phyloP scores from a whole-genome alignment of 805 yeast species.

The Sugiyamaella valdiviana region DNA sequence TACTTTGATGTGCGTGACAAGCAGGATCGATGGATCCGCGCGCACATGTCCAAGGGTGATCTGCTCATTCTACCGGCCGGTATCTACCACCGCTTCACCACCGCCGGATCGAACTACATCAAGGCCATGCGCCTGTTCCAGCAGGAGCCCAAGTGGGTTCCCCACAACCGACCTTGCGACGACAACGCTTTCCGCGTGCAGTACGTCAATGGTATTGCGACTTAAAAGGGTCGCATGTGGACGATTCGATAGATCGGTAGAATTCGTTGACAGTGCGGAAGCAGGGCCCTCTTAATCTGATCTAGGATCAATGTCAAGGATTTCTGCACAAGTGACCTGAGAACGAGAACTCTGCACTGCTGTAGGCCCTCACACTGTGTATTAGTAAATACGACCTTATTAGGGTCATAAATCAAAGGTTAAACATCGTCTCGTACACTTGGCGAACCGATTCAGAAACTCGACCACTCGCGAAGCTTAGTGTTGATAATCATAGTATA shows the following conservation, averaged over 20 bases:
- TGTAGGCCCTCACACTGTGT: too few species aligned
- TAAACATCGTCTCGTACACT: too few species aligned
- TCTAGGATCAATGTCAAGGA: too few species aligned
- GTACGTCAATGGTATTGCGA: constrained; percentile 35
- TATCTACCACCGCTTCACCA: constrained; percentile 86
- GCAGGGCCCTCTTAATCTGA: too few species aligned
- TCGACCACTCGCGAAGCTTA: too few species aligned
- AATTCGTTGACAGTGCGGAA: too few species aligned
- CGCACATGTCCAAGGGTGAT: constrained; percentile 58
- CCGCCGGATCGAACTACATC: constrained; percentile 56
- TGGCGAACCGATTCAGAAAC: too few species aligned
- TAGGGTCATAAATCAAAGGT: too few species aligned
- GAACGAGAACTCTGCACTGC: too few species aligned
- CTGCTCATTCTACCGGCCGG: constrained; percentile 72
- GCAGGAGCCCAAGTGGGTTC: constrained; percentile 96
- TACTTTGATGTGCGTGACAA: constrained; percentile 78
- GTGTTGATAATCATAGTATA: too few species aligned
- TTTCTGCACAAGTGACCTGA: too few species aligned
- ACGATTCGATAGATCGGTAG: background rate
- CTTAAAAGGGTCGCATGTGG: background rate
- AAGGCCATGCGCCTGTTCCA: constrained; percentile 78
- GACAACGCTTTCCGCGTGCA: constrained; percentile 40
- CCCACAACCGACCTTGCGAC: constrained; percentile 65
- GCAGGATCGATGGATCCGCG: constrained; percentile 69
- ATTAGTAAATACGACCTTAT: too few species aligned